Evolutionary conservation across 2,329 filamentous ascomycete species (phyloP).

Genomic region (Drechslerella coelobrocha): DNA sequence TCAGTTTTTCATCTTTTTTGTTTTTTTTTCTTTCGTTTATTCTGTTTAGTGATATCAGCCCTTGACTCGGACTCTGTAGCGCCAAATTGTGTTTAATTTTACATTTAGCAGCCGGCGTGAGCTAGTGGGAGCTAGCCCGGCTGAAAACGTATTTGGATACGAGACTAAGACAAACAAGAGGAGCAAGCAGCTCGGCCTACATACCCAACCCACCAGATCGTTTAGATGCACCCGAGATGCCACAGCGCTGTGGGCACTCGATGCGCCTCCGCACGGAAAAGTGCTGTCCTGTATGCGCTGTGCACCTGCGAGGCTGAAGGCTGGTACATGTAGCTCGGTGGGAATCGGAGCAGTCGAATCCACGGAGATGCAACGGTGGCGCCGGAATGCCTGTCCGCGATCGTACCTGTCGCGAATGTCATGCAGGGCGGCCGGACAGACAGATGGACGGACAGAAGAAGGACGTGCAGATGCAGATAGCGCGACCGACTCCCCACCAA

Average conservation of each 20-base stretch:
- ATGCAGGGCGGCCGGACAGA: too few relatives aligned
- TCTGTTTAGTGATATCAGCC: not conserved
- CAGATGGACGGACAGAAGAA: too few relatives aligned
- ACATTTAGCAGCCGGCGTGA: not conserved
- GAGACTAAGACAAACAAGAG: not conserved
- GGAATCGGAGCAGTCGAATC: not conserved
- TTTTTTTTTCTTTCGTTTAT: too few relatives aligned
- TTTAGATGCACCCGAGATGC: not conserved
- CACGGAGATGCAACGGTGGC: not conserved
- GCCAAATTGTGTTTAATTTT: conserved; percentile 1
- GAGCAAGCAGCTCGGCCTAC: too few relatives aligned
- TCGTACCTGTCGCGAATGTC: too few relatives aligned
- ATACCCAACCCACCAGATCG: too few relatives aligned
- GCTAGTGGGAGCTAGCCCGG: not conserved
- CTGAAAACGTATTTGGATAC: not conserved
- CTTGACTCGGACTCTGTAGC: not conserved
- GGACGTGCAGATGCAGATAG: too few relatives aligned
- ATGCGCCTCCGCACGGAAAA: too few relatives aligned
- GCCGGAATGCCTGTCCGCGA: not conserved
- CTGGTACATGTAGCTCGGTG: not conserved
- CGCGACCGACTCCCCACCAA: too few relatives aligned
- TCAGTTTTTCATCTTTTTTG: too few relatives aligned
- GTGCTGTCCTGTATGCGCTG: not conserved
- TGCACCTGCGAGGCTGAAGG: not conserved
- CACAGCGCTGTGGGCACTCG: too few relatives aligned